Base-by-base conservation (phyloP, 805 yeast species). In the Myxozyma vanderwaltii region DNA sequence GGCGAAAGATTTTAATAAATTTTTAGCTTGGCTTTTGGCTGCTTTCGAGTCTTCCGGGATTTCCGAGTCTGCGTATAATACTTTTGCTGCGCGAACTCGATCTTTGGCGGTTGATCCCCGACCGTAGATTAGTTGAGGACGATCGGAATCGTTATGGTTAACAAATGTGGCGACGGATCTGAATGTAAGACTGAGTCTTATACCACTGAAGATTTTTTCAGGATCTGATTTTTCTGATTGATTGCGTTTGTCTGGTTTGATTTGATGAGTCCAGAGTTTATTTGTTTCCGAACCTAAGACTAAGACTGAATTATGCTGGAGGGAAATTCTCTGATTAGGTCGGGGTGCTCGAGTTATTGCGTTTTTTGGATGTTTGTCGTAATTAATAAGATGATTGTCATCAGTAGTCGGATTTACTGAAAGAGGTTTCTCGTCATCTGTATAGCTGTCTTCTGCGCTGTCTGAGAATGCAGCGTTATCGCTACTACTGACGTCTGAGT, bases 261-360 rank as follows among this genome's bases (percentile, higher is more conserved):
- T 64, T 21, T 50, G 59, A 40, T 64, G 67, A 17, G 59, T 60
- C 63, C 64, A 64, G 23, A 41, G 50, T 39, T 29, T 23, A 44
- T 64, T 64, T 13, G 66, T 64, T 4, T 54, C 36, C 3, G 43
- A 41, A 7, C 64, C 65, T 7, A 64, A 24, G 13, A 63, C 59
- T 12, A 64, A 44, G 15, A 54, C 19, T 3, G 64, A 63, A 39
- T 58, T 57, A 26, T 64, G 61, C 21, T 50, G 43, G 15, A 64
- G 59, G 3, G 19, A n/a, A 26, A 64, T 36, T 13, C 36, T 48
- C 48, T 63, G 64, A 27, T 15, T 49, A 10, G 15, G 40, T n/a
- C 66, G 48, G 39, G 58, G 58, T 6, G 55, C 15, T 3, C 44
- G 43, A 12, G 47, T 17, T 29, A 24, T 31, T n/a, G 17, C 51